Conservation (phyloP, 2,329 filamentous ascomycete species). For the Penicillium sumatraense region DNA sequence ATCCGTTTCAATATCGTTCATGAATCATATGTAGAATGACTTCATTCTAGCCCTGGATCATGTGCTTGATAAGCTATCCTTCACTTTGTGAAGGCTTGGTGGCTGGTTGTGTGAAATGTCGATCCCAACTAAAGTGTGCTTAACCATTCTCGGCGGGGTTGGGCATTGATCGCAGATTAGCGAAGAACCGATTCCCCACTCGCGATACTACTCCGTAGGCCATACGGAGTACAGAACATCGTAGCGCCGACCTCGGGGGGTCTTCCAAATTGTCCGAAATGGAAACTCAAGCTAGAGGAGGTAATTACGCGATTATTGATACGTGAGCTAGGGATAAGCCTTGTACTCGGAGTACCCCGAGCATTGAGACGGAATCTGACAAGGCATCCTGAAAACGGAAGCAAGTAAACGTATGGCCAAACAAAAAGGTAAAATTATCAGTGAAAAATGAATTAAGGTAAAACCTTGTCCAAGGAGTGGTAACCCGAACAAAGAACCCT, state of each 20-base stretch:
- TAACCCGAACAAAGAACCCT: conserved; percentile 7
- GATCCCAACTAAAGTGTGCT: conserved; percentile 7
- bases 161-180: not conserved
- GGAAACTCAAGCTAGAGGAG: not conserved
- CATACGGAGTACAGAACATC: not conserved
- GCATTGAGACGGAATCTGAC: not conserved
- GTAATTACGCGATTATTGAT: not conserved
- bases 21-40: not conserved
- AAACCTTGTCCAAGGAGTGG: not conserved
- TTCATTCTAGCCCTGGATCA: not conserved
- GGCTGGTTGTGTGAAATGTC: not conserved
- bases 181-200: not conserved
- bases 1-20: not conserved
- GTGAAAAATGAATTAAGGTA: not conserved
- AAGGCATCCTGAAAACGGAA: not conserved
- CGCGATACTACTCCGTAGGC: not conserved
- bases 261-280: not conserved
- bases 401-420: not conserved
- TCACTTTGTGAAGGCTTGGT: not conserved
- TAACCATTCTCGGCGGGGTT: not conserved
- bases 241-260: not conserved
- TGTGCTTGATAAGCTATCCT: not conserved
- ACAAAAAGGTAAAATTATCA: too few relatives aligned
- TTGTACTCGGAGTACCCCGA: conserved; percentile 20
- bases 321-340: not conserved